Conservation (phyloP, 2,329 filamentous ascomycete species). For the Periglandula ipomoeae region DNA sequence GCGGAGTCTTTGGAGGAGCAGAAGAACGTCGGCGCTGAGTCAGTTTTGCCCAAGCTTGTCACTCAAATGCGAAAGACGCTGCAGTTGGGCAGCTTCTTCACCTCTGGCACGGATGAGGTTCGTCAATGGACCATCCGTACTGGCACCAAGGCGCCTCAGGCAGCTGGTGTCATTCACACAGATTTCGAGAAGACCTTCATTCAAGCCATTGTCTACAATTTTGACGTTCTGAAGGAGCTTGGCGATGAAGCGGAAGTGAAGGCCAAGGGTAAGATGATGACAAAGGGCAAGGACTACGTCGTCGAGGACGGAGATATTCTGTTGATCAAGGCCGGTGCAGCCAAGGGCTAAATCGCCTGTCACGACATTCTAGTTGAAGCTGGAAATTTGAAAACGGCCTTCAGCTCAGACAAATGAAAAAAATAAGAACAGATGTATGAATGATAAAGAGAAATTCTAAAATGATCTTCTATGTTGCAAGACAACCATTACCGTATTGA, state of each 20-base stretch:
- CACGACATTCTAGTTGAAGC: neutral
- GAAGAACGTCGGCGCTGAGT: conserved; percentile 80
- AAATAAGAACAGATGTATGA: neutral
- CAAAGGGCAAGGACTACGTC: conserved; percentile 96
- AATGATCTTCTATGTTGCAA: too few relatives aligned
- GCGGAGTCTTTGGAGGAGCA: conserved; percentile 73
- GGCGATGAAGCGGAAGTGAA: conserved; percentile 85
- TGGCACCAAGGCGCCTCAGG: conserved; percentile 94
- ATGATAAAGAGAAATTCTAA: too few relatives aligned
- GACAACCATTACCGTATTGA: too few relatives aligned
- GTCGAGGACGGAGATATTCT: conserved; percentile 75
- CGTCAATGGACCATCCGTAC: conserved; percentile 97
- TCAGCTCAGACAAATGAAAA: conserved; percentile 2
- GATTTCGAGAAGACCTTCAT: conserved; percentile 99
- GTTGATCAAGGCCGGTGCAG: conserved; percentile 83
- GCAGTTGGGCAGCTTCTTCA: conserved; percentile 94
- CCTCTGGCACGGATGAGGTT: conserved; percentile 88
- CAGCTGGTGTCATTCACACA: conserved; percentile 94
- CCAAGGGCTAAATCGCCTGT: conserved; percentile 47
- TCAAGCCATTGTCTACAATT: conserved; percentile 93
- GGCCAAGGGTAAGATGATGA: conserved; percentile 93
- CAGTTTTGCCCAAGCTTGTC: conserved; percentile 84
- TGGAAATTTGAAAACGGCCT: neutral
- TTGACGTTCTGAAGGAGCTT: conserved; percentile 65
- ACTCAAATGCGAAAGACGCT: conserved; percentile 86